These are phyloP conservation scores for Eragrostis curvula DNA, from an alignment of 176 grass and related monocot genomes.

Conservation along the genomic window DNA sequence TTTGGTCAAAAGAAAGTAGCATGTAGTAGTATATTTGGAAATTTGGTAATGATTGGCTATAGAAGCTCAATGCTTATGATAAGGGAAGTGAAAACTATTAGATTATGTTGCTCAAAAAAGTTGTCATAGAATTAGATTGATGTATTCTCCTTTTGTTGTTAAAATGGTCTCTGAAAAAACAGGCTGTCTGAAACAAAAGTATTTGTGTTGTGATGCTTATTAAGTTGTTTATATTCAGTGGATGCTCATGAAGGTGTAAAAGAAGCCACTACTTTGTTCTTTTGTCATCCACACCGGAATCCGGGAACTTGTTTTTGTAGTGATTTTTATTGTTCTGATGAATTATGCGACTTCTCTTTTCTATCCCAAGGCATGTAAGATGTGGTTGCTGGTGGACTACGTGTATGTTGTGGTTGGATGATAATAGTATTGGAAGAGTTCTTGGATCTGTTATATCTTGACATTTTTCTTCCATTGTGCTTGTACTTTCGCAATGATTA, in stretches of 20 bases:
- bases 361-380: constrained; percentile 14
- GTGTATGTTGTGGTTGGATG: no score
- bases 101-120: background rate
- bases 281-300: background rate
- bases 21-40: constrained; percentile 19
- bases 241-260: background rate
- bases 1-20: background rate
- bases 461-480: background rate
- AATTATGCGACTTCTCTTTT: constrained; percentile 6
- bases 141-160: background rate
- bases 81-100: background rate
- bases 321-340: constrained; percentile 1
- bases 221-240: background rate
- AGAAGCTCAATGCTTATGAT: background rate
- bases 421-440: constrained; percentile 24
- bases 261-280: background rate
- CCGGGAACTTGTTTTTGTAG: background rate
- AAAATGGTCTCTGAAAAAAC: background rate
- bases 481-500: background rate
- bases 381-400: constrained; percentile 31
- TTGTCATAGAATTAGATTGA: background rate
- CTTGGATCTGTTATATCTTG: constrained; percentile 25
- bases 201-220: background rate
- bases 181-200: background rate
- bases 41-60: constrained; percentile 15